phyloP scores from a whole-genome alignment of 805 yeast genomes.

The Metschnikowia gelsemii region DNA sequence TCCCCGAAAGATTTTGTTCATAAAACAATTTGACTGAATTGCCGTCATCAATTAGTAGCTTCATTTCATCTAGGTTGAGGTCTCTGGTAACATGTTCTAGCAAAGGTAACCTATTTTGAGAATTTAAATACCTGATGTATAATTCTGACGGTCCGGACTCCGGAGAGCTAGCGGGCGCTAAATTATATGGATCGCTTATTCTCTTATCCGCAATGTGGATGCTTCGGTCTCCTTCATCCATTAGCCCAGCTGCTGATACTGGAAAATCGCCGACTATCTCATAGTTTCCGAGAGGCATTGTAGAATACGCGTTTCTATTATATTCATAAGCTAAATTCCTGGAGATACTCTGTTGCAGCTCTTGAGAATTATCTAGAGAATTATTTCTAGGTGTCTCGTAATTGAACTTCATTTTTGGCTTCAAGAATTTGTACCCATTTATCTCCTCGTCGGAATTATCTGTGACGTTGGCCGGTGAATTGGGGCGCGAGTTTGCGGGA shows the following conservation, averaged over 20 bases:
- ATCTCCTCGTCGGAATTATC: conserved; percentile 38
- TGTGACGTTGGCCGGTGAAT: conserved; percentile 26
- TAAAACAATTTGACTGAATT: conserved; percentile 30
- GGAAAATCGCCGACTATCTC: conserved; percentile 35
- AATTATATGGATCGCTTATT: conserved; percentile 34
- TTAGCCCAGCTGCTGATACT: conserved; percentile 31
- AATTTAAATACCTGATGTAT: conserved; percentile 18
- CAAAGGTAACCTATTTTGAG: conserved; percentile 18
- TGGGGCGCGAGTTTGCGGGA: conserved; percentile 41
- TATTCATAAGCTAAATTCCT: conserved; percentile 27
- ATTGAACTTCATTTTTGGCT: conserved; percentile 23
- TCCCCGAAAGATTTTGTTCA: conserved; percentile 18
- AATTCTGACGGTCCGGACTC: not conserved
- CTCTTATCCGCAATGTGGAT: conserved; percentile 40
- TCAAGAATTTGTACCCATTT: conserved; percentile 46
- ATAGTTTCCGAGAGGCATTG: conserved; percentile 17
- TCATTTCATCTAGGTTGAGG: conserved; percentile 14
- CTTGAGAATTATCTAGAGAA: conserved; percentile 12
- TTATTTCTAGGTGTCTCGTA: conserved; percentile 20
- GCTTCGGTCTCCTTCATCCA: conserved; percentile 34
- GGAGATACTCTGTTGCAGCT: conserved; percentile 1
- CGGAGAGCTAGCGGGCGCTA: not conserved
- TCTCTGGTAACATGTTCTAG: conserved; percentile 13
- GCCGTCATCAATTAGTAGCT: conserved; percentile 22
- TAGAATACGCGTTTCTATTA: conserved; percentile 13